phyloP scores from a whole-genome alignment of 225 moss, liverwort and hornwort species.

The Polytrichum commune region DNA sequence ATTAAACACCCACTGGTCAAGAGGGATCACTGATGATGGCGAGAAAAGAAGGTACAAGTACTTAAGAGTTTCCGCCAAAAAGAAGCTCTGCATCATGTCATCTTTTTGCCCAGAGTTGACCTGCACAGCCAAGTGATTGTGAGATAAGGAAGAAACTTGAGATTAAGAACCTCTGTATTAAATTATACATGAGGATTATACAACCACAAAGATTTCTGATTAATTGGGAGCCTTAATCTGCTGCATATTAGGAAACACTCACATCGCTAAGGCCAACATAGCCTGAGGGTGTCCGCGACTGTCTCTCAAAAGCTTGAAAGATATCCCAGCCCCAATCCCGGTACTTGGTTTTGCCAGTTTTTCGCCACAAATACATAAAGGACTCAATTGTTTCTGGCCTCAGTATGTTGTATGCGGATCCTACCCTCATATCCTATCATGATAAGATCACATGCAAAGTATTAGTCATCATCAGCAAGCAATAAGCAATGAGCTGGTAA shows the following conservation, averaged over 20 bases:
- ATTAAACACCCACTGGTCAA: conserved; percentile 67
- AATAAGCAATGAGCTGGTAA: background rate
- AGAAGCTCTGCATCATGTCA: conserved; percentile 70
- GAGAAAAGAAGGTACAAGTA: conserved; percentile 66
- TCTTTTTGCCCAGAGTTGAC: conserved; percentile 49
- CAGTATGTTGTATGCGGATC: conserved; percentile 49
- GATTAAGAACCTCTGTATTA: background rate
- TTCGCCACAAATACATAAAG: conserved; percentile 57
- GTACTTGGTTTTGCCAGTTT: conserved; percentile 54
- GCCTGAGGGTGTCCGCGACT: conserved; percentile 46
- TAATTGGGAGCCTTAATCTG: too few relatives aligned
- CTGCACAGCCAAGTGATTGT: conserved; percentile 10
- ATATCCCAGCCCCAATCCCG: conserved; percentile 76
- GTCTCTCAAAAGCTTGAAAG: conserved; percentile 57
- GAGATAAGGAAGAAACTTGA: background rate
- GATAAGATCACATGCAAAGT: background rate
- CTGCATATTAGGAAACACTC: conserved; percentile 9
- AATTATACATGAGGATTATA: too few relatives aligned
- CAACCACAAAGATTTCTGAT: too few relatives aligned
- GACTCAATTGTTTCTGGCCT: conserved; percentile 70
- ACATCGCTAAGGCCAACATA: conserved; percentile 59
- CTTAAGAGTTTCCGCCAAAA: conserved; percentile 62
- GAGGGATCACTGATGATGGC: conserved; percentile 47
- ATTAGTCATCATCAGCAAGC: background rate
- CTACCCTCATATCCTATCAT: conserved; percentile 53